Conservation (phyloP, 768 basidiomycete species). For the Rhodotorula graminis region DNA sequence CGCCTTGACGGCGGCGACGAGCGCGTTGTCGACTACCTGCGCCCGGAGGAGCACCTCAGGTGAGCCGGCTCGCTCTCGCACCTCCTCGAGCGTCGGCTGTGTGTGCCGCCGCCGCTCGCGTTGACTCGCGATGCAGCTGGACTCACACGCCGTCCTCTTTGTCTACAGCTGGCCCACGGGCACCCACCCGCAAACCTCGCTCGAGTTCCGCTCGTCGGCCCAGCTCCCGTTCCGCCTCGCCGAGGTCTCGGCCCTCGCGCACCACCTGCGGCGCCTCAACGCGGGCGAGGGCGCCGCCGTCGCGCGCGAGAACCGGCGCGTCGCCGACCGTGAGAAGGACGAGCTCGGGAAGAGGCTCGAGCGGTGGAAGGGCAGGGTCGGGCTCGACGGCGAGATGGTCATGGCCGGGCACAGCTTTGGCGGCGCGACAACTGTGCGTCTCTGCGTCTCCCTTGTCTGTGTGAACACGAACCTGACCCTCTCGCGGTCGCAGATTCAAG, state of each 20-base stretch:
- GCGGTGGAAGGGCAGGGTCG: constrained; percentile 43
- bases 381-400: constrained; percentile 45
- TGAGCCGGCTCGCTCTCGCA: constrained; percentile 39
- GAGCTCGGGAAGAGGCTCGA: constrained; percentile 49
- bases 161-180: constrained; percentile 20
- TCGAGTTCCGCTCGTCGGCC: constrained; percentile 57
- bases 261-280: constrained; percentile 59
- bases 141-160: not conserved
- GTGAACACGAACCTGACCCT: no score
- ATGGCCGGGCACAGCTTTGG: constrained; percentile 60
- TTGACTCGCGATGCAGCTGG: no score
- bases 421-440: constrained; percentile 54
- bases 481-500: constrained; percentile 47
- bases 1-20: constrained; percentile 48
- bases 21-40: constrained; percentile 54
- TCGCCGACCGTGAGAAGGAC: constrained; percentile 39
- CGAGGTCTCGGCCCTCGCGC: constrained; percentile 64
- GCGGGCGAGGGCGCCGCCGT: constrained; percentile 46
- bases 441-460: constrained; percentile 1
- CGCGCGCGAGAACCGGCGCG: constrained; percentile 51
- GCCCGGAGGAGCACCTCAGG: constrained; percentile 54
- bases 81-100: not conserved
- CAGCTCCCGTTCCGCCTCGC: constrained; percentile 66
- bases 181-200: constrained; percentile 44
- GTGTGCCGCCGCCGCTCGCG: not conserved